Evolutionary conservation across 2,329 filamentous ascomycete genomes (phyloP).

Genomic region (Beauveria asiatica): DNA sequence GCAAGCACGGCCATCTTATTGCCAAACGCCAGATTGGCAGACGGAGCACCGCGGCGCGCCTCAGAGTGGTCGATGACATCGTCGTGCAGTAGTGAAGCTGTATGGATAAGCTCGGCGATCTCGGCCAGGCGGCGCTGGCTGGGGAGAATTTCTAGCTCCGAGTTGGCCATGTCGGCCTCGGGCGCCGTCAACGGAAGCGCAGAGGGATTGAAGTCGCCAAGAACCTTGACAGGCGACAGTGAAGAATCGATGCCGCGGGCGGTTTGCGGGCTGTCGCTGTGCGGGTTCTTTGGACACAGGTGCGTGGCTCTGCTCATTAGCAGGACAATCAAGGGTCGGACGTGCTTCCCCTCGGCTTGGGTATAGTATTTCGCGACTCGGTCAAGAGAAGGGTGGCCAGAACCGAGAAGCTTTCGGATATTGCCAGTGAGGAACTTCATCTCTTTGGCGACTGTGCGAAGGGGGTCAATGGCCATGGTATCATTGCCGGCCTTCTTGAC

Average conservation of each 20-base stretch:
- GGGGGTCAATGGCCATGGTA: constrained; percentile 72
- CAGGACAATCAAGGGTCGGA: constrained; percentile 86
- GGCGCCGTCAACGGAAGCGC: constrained; percentile 35
- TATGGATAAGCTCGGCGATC: constrained; percentile 96
- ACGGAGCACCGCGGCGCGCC: constrained; percentile 73
- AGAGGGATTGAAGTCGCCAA: constrained; percentile 75
- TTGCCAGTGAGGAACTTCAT: constrained; percentile 94
- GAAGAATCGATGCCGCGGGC: constrained; percentile 41
- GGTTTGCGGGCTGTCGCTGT: constrained; percentile 31
- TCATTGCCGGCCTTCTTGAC: constrained; percentile 53
- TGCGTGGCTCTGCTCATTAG: constrained; percentile 93
- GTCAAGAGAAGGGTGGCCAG: constrained; percentile 88
- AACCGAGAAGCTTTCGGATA: constrained; percentile 85
- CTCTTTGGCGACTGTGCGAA: constrained; percentile 87
- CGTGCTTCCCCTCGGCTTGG: constrained; percentile 90
- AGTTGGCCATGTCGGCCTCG: constrained; percentile 28
- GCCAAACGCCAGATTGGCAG: constrained; percentile 89
- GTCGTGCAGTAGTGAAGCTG: constrained; percentile 91
- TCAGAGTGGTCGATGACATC: constrained; percentile 94
- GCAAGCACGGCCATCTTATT: constrained; percentile 99
- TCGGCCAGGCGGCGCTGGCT: constrained; percentile 87
- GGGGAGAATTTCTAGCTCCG: constrained; percentile 68
- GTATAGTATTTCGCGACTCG: constrained; percentile 98
- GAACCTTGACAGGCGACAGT: constrained; percentile 47
- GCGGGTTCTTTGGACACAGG: constrained; percentile 54